Evolutionary conservation across 768 basidiomycete species (phyloP).

Genomic region (Naganishia kalamii): DNA sequence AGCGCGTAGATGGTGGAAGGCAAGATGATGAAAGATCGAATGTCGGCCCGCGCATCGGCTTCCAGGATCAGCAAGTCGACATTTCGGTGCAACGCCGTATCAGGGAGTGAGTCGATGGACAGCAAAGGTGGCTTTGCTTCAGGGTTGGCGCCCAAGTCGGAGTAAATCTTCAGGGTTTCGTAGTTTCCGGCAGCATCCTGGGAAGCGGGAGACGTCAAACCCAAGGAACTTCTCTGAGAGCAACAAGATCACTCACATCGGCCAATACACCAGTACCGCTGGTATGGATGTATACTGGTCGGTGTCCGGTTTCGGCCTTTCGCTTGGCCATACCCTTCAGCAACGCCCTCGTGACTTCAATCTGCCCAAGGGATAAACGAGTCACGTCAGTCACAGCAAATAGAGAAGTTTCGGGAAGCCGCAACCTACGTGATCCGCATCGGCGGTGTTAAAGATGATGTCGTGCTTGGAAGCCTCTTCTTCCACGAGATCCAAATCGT

Average conservation of each 20-base stretch:
- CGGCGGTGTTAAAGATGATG: constrained; percentile 37
- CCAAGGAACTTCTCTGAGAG: neutral
- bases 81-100: constrained; percentile 35
- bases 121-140: constrained; percentile 32
- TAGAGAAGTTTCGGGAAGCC: too few relatives aligned
- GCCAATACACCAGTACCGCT: constrained; percentile 39
- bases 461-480: constrained; percentile 34
- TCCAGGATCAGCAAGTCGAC: constrained; percentile 41
- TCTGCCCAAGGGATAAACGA: neutral
- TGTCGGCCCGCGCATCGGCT: constrained; percentile 34
- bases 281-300: constrained; percentile 42
- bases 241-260: constrained; percentile 26
- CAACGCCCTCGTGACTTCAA: constrained; percentile 33
- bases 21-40: constrained; percentile 41
- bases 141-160: constrained; percentile 37
- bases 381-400: too few relatives aligned
- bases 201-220: neutral
- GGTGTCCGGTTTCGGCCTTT: constrained; percentile 40
- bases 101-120: constrained; percentile 35
- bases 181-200: constrained; percentile 18
- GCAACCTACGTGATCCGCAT: constrained; percentile 36
- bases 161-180: constrained; percentile 34
- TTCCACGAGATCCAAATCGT: constrained; percentile 35
- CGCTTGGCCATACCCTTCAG: constrained; percentile 37
- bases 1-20: constrained; percentile 45